Percentiles rank a stretch among this genome's conserved stretches.
These are phyloP conservation scores for Apostasia shenzhenica DNA, from an alignment of 106 monocot species.

Conservation along the genomic window DNA sequence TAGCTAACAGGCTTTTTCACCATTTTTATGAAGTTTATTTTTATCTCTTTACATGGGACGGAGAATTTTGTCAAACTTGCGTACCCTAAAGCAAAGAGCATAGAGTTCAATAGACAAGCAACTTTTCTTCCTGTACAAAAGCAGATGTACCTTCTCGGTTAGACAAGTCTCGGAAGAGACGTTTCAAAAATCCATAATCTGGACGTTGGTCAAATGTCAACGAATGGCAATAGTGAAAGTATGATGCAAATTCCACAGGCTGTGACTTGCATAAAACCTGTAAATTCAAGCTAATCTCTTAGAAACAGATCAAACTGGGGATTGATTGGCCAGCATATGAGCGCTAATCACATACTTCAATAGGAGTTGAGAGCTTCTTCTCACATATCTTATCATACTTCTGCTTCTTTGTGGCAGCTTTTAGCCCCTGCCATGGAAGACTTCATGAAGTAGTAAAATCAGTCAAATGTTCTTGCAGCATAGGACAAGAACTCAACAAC, in stretches of 20 bases:
- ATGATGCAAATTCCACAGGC: constrained; percentile 4
- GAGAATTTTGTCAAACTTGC: no score
- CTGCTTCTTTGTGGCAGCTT: constrained; percentile 9
- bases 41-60: no score
- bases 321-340: not conserved
- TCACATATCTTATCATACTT: constrained; percentile 11
- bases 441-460: not conserved
- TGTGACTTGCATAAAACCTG: constrained; percentile 8
- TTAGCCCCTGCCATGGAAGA: constrained; percentile 6
- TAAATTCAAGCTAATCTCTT: not conserved
- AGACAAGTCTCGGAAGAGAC: constrained; percentile 6
- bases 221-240: constrained; percentile 9
- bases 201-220: constrained; percentile 6
- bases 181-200: constrained; percentile 9
- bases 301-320: no score
- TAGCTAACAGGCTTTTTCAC: no score
- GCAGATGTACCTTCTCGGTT: constrained; percentile 6
- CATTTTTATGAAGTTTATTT: no score
- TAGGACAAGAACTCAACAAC: no score
- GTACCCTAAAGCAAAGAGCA: no score
- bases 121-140: no score
- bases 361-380: constrained; percentile 8
- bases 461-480: no score
- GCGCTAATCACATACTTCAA: constrained; percentile 2
- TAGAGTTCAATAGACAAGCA: no score